phyloP scores from a whole-genome alignment of 1,139 yeast genomes.

The Candida sp. region DNA sequence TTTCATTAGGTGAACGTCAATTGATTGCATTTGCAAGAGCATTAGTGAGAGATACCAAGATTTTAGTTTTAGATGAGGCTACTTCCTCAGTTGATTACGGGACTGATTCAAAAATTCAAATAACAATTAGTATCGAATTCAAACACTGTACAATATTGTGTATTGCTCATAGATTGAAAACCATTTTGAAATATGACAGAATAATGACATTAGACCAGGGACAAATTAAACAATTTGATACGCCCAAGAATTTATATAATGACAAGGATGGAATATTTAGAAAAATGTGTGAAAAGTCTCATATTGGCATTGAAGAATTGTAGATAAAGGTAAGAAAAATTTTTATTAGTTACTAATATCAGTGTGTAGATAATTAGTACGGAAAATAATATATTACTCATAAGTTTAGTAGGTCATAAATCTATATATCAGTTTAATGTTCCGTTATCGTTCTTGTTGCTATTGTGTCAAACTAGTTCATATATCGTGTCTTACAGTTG shows the following conservation, averaged over 20 bases:
- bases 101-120: slow-evolving; percentile 38
- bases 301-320: too few species aligned
- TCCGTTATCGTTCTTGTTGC: too few species aligned
- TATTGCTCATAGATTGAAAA: slow-evolving; percentile 40
- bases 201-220: slow-evolving; percentile 48
- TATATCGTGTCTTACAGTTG: too few species aligned
- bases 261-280: slow-evolving; percentile 28
- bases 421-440: too few species aligned
- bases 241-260: slow-evolving; percentile 35
- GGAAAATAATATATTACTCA: too few species aligned
- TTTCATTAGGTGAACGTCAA: slow-evolving; percentile 41
- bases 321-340: too few species aligned
- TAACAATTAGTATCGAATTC: slow-evolving; percentile 31
- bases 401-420: too few species aligned
- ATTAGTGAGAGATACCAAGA: slow-evolving; percentile 33
- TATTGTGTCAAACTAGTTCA: too few species aligned
- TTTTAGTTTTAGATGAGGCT: slow-evolving; percentile 40
- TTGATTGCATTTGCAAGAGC: slow-evolving; percentile 42
- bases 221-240: slow-evolving; percentile 55
- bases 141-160: slow-evolving; percentile 36
- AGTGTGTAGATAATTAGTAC: too few species aligned
- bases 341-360: too few species aligned
- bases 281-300: slow-evolving; percentile 60
- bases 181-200: slow-evolving; percentile 34
- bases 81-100: slow-evolving; percentile 42